Base-by-base conservation (phyloP, 2,329 filamentous ascomycete genomes). In the Pestalotiopsis sp. region DNA sequence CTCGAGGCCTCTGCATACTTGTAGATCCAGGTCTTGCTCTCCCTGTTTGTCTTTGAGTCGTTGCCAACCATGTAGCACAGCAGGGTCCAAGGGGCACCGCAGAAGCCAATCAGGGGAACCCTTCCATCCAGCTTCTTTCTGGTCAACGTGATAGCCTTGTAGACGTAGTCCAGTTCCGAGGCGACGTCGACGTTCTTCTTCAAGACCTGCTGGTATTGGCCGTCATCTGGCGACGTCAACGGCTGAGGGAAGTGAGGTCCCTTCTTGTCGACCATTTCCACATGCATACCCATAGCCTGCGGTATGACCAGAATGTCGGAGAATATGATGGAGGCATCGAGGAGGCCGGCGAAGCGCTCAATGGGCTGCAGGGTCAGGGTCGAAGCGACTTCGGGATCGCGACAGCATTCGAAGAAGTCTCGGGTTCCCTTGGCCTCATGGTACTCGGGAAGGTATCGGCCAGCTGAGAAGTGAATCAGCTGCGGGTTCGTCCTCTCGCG, bases 11-110 rank as follows among this genome's bases (percentile, higher is more conserved):
- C 86, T 0, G 92, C 88, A 77, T 98, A 94, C 81, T 90, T 94
- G 86, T 95, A 99, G 70, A 98, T 91, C 96, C 96, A 99, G 31
- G 93, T 97, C 87, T 99, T 99, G 76, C 90, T 92, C 82, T 97
- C 91, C 70, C 93, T 90, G 83, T 98, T 98, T 78, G 98, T 86
- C 85, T 98, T 98, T 74, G 92, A 97, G 58, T 96, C 96, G 17
- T 96, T 96, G 82, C 99, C 96, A 20, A 98, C 94, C 96, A 99
- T 99, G 84, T 99, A 99, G 84, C 95, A 97, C 77, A 99, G 88
- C 69, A 99, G 82, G 2, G 96, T 99, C 94, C 96, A 99, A 0
- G 96, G 96, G 7, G 96, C 95, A 67, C 96, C 96, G 76, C 95
- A 98, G 84, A 99, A 99, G 45, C 96, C 96, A 78, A 97, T 97